phyloP scores from a whole-genome alignment of 345 rosid genomes.

The Aquilaria sinensis region DNA sequence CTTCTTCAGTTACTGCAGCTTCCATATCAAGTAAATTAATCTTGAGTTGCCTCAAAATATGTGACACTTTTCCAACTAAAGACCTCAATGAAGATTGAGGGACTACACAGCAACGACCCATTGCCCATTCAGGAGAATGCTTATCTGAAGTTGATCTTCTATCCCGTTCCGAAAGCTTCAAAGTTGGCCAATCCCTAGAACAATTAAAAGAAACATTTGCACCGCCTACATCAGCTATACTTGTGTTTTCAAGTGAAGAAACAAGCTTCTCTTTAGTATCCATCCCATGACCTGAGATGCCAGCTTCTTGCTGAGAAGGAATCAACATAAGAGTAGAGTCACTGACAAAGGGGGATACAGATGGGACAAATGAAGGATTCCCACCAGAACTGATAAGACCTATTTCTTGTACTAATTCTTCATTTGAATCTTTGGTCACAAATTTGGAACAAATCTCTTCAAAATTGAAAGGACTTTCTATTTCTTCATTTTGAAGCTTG shows the following conservation, averaged over 20 bases:
- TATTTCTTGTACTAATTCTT: constrained; percentile 72
- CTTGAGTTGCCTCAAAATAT: constrained; percentile 53
- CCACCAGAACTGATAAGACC: constrained; percentile 88
- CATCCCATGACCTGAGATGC: constrained; percentile 26
- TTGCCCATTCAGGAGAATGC: constrained; percentile 19
- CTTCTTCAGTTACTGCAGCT: constrained; percentile 76
- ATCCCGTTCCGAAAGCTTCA: constrained; percentile 36
- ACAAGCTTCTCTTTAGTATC: constrained; percentile 18
- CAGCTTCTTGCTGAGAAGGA: constrained; percentile 23
- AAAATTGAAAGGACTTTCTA: constrained; percentile 52
- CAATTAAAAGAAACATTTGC: constrained; percentile 22
- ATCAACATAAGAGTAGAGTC: constrained; percentile 41
- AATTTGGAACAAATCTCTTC: constrained; percentile 72
- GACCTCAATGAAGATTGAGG: constrained; percentile 76
- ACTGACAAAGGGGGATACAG: constrained; percentile 37
- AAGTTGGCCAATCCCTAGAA: constrained; percentile 20
- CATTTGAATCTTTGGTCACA: constrained; percentile 71
- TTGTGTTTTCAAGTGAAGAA: constrained; percentile 24
- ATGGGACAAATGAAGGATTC: constrained; percentile 52
- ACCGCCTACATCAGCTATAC: constrained; percentile 23
- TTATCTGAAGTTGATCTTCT: constrained; percentile 24
- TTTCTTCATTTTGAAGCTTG: constrained; percentile 48
- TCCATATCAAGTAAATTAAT: constrained; percentile 89
- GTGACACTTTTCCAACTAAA: constrained; percentile 49
- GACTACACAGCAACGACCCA: constrained; percentile 49